Evolutionary conservation across 257 asterid species (phyloP), one percentile per base, ranked within the genome.

Genomic region (Haberlea rhodopensis): DNA sequence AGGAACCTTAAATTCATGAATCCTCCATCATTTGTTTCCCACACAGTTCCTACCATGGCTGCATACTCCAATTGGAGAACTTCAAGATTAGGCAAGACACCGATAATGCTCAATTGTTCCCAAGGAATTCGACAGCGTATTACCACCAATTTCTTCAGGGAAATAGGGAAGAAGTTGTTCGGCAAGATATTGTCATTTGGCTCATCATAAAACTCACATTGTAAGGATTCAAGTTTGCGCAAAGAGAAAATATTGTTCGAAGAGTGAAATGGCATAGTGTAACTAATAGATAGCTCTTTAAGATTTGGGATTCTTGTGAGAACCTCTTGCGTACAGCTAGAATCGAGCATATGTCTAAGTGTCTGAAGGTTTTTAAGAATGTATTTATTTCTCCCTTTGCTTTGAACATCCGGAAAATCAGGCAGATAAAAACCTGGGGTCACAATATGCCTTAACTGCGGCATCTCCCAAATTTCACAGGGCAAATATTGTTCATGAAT

Each of bases 51-150:
- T 20, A 8, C 28, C 6, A 53, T 18, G 58, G 58, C 20, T 8
- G 19, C 25, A 5, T 13, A 20, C 21, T 20, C 10, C 13, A 53
- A 15, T 53, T 53, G 19, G 25, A 53, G 58, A 20, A 53, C 26
- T 53, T 53, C 27, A 23, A 53, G 58, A 53, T 53, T 53, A 7
- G 58, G 28, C n/a, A n/a, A n/a, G n/a, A n/a, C n/a, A n/a, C n/a
- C n/a, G n/a, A n/a, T n/a, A n/a, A n/a, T n/a, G n/a, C 58, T 18
- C n/a, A n/a, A n/a, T n/a, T n/a, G n/a, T n/a, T n/a, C n/a, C 26
- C 58, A 53, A 18, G 58, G 15, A 22, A 18, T 20, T 2, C 9
- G 1, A 20, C 58, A 5, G 22, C 27, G 27, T 21, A 4, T 7
- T 2, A 53, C 15, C 5, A 4, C 11, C 8, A 53, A 21, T 27